Conservation (phyloP, 495 filamentous ascomycete genomes). For the Aspergillus steynii region DNA sequence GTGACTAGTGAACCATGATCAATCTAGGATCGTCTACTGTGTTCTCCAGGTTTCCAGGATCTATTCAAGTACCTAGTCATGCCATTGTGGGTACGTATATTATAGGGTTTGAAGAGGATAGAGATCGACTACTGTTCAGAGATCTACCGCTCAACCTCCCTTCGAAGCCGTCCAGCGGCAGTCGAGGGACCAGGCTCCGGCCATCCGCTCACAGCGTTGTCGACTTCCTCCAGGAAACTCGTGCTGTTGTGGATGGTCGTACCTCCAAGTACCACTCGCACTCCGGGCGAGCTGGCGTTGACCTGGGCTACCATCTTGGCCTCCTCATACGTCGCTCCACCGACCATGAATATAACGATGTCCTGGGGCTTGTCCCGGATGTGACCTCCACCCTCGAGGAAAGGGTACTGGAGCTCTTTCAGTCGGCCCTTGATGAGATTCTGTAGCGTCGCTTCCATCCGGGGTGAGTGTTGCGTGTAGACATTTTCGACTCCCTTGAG, state of each 20-base stretch:
- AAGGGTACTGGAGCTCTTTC: conserved; percentile 83
- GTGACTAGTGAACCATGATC: too few species aligned
- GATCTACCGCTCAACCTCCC: conserved; percentile 52
- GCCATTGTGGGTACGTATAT: neutral
- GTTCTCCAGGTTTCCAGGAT: too few species aligned
- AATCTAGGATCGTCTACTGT: too few species aligned
- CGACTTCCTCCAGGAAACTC: conserved; percentile 84
- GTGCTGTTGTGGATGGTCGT: conserved; percentile 83
- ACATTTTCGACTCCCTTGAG: conserved; percentile 98
- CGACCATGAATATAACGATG: conserved; percentile 89
- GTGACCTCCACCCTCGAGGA: conserved; percentile 80
- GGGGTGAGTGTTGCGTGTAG: conserved; percentile 94
- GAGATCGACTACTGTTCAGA: neutral
- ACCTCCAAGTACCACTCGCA: conserved; percentile 83
- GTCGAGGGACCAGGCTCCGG: conserved; percentile 68
- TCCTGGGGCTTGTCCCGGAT: conserved; percentile 96
- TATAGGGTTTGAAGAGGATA: conserved; percentile 1
- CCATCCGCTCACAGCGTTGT: conserved; percentile 78
- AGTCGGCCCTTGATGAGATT: conserved; percentile 90
- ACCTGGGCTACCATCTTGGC: conserved; percentile 90
- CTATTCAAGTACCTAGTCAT: neutral
- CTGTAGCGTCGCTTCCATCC: conserved; percentile 82
- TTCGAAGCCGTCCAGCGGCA: conserved; percentile 70
- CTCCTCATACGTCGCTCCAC: conserved; percentile 93
- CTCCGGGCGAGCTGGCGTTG: conserved; percentile 85